Evolutionary conservation across 805 yeast genomes (phyloP), one percentile per base, ranked within the genome.

Genomic region (Babjeviella inositovora): DNA sequence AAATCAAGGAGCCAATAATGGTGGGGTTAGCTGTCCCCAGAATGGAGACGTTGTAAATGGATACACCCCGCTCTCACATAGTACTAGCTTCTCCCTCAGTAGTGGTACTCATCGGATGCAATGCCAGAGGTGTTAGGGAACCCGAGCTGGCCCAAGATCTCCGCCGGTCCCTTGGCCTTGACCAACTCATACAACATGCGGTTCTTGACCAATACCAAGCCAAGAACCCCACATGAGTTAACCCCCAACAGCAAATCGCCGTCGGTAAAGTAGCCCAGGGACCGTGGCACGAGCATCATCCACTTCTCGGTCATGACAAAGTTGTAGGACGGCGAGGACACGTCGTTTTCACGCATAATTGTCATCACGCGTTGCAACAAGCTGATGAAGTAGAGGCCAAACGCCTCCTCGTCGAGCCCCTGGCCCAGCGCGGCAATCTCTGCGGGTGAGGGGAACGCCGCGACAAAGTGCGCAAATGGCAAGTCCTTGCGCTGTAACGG

Each of bases 211-310:
- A 79, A 57, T 23, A 85, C 41, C 32, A 87, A 46, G 2, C 97
- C 96, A 30, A 79, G 55, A 28, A 65, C 67, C 0, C 93, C 96
- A 21, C 82, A 63, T 0, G 94, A 61, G 41, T 87, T 87, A 34
- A 84, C 61, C 28, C 87, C 76, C 15, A 72, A 47, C 10, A n/a
- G n/a, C n/a, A n/a, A n/a, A n/a, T 34, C 35, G 12, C 28, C 33
- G 6, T 53, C 53, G 20, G 60, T 57, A 37, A 57, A 70, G 23
- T 49, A 53, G 2, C 75, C 72, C 10, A 42, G 37, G 3, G 74
- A 53, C 38, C 96, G 64, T 10, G 98, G 97, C n/a, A 84, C 73
- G 12, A 79, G 45, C 66, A 84, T 66, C 50, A 87, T 66, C 80
- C 90, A 87, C 25, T 69, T 62, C 23, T 70, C 69, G 22, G 92